phyloP scores from a whole-genome alignment of 495 filamentous ascomycete genomes.

The Apiosordaria backusii region DNA sequence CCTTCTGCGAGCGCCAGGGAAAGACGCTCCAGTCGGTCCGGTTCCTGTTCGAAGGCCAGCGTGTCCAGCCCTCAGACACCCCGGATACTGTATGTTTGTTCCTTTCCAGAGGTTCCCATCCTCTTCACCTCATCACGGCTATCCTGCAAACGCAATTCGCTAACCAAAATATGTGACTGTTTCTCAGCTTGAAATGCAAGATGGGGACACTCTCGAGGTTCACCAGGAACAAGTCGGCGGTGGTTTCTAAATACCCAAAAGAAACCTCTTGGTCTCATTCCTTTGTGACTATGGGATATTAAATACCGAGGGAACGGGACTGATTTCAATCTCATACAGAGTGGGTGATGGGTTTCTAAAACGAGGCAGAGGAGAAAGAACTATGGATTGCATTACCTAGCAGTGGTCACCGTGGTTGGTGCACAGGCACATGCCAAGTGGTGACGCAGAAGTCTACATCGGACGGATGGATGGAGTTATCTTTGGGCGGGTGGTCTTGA shows the following conservation, averaged over 20 bases:
- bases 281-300: not conserved
- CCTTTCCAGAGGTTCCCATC: no score
- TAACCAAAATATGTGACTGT: not conserved
- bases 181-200: slow-evolving; percentile 85
- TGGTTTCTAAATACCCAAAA: slow-evolving; percentile 40
- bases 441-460: not conserved
- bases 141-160: slow-evolving; percentile 2
- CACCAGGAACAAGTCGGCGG: slow-evolving; percentile 95
- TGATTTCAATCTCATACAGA: not conserved
- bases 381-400: not conserved
- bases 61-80: slow-evolving; percentile 83
- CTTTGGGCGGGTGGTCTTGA: not conserved
- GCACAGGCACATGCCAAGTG: not conserved
- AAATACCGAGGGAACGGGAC: not conserved
- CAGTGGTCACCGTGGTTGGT: not conserved
- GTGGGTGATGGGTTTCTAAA: not conserved
- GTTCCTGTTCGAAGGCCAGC: slow-evolving; percentile 92
- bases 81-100: slow-evolving; percentile 76
- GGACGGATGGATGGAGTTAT: slow-evolving; percentile 4
- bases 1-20: slow-evolving; percentile 95
- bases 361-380: not conserved
- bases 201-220: slow-evolving; percentile 95
- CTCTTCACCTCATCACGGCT: not conserved
- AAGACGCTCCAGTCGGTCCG: slow-evolving; percentile 80
- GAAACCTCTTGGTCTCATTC: not conserved